A percentile compares a stretch with the other conserved stretches of the same genome.
phyloP scores from a whole-genome alignment of 768 basidiomycete genomes.

The Leccinellum rugosiceps region DNA sequence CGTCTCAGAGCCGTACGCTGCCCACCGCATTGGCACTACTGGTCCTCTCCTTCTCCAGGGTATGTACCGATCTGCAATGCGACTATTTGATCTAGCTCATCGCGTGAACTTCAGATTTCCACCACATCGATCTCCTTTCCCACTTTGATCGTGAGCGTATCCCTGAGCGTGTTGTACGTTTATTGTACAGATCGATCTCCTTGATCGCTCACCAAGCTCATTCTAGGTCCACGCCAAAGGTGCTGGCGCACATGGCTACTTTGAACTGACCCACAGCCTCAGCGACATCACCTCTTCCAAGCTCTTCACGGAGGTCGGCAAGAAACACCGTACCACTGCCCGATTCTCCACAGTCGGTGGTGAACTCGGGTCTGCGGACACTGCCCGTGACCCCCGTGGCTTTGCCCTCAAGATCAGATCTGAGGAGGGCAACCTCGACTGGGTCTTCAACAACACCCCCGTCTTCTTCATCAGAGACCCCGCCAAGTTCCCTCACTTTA shows the following conservation, averaged over 20 bases:
- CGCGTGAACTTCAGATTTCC: constrained; percentile 58
- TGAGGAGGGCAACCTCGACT: constrained; percentile 88
- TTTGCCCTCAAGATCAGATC: constrained; percentile 90
- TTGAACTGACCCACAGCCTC: constrained; percentile 84
- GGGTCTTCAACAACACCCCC: constrained; percentile 92
- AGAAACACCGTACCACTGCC: constrained; percentile 69
- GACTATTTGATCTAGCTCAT: constrained; percentile 12
- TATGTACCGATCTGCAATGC: constrained; percentile 28
- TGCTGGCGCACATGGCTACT: constrained; percentile 90
- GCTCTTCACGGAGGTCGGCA: constrained; percentile 62
- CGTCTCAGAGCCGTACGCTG: constrained; percentile 70
- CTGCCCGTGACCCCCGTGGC: constrained; percentile 91
- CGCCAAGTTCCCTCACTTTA: constrained; percentile 89
- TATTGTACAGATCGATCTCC: neutral
- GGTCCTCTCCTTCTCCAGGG: constrained; percentile 92
- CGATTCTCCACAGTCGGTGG: constrained; percentile 96
- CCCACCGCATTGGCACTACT: constrained; percentile 66
- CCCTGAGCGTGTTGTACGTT: constrained; percentile 84
- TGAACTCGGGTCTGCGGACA: constrained; percentile 84
- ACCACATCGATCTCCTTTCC: constrained; percentile 84
- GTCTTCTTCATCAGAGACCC: constrained; percentile 89
- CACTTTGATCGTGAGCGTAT: constrained; percentile 96
- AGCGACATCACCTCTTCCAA: constrained; percentile 74
- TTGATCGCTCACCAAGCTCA: constrained; percentile 21
- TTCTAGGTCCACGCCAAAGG: constrained; percentile 87